Percentiles rank a stretch among this genome's conserved stretches.
phyloP scores from a whole-genome alignment of 108 stramenopile genomes.

The Conticribra guillardii region DNA sequence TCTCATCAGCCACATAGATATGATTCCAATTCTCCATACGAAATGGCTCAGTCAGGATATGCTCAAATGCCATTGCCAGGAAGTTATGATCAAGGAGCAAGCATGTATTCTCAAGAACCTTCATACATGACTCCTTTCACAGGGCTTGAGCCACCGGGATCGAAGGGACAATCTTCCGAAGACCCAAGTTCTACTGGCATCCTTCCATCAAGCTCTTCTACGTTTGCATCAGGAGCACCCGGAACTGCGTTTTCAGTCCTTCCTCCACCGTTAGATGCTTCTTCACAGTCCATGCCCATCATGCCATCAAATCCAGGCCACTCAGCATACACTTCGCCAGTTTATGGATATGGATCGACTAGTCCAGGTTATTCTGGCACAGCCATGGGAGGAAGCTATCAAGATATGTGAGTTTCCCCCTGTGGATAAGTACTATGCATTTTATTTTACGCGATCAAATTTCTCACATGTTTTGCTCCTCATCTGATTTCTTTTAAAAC shows the following conservation, averaged over 20 bases:
- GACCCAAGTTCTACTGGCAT: constrained; percentile 1
- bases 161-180: not conserved
- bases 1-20: not conserved
- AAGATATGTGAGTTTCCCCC: constrained; percentile 1
- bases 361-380: constrained; percentile 19
- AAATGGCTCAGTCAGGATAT: constrained; percentile 1
- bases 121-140: constrained; percentile 7
- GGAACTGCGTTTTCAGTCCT: constrained; percentile 19
- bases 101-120: not conserved
- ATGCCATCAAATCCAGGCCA: constrained; percentile 1
- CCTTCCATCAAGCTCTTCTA: constrained; percentile 24
- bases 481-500: not conserved
- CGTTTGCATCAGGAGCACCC: constrained; percentile 12
- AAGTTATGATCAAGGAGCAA: constrained; percentile 13
- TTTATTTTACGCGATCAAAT: too few species aligned
- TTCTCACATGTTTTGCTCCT: not conserved
- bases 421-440: too few species aligned
- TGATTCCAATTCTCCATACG: constrained; percentile 12
- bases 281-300: not conserved
- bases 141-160: not conserved
- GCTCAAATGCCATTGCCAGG: constrained; percentile 11
- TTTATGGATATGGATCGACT: constrained; percentile 32
- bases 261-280: constrained; percentile 14
- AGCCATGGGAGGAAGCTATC: constrained; percentile 3
- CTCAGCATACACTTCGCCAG: constrained; percentile 28